These are phyloP conservation scores for Laetiporus sulphureus DNA, from an alignment of 1,284 basidiomycete genomes.

Conservation along the genomic window DNA sequence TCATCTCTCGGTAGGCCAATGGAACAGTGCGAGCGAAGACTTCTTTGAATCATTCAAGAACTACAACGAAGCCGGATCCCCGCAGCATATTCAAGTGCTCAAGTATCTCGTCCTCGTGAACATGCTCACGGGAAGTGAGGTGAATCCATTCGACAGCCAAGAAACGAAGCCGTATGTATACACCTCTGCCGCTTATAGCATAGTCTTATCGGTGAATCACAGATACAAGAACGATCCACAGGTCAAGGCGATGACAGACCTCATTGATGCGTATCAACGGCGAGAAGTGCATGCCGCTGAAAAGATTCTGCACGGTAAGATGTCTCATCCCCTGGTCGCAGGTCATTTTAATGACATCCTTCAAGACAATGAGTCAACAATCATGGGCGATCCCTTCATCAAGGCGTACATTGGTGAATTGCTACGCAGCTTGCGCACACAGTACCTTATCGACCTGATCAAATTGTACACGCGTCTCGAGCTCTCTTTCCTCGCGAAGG, in stretches of 20 bases:
- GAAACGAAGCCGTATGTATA: constrained; percentile 89
- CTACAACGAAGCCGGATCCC: constrained; percentile 97
- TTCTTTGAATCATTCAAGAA: constrained; percentile 99
- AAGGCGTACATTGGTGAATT: constrained; percentile 92
- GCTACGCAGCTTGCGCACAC: constrained; percentile 86
- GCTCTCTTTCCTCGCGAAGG: constrained; percentile 86
- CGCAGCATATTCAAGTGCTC: constrained; percentile 94
- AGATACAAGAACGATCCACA: constrained; percentile 96
- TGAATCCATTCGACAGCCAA: constrained; percentile 99
- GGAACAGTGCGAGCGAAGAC: constrained; percentile 94
- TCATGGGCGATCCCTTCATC: constrained; percentile 95
- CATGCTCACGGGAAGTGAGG: constrained; percentile 97
- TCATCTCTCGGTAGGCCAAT: constrained; percentile 89
- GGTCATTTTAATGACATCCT: too few species aligned
- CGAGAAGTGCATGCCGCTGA: constrained; percentile 96
- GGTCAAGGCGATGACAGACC: constrained; percentile 96
- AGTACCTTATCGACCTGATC: constrained; percentile 96
- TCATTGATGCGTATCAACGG: constrained; percentile 94
- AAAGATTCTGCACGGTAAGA: constrained; percentile 83
- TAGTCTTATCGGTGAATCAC: constrained; percentile 1
- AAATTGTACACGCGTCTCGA: constrained; percentile 95
- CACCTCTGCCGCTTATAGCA: neutral
- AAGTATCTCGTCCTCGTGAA: constrained; percentile 98
- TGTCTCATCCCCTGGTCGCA: too few species aligned
- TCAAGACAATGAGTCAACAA: constrained; percentile 92